Conservation (phyloP, 768 basidiomycete genomes). For the Phylloporus sp. region DNA sequence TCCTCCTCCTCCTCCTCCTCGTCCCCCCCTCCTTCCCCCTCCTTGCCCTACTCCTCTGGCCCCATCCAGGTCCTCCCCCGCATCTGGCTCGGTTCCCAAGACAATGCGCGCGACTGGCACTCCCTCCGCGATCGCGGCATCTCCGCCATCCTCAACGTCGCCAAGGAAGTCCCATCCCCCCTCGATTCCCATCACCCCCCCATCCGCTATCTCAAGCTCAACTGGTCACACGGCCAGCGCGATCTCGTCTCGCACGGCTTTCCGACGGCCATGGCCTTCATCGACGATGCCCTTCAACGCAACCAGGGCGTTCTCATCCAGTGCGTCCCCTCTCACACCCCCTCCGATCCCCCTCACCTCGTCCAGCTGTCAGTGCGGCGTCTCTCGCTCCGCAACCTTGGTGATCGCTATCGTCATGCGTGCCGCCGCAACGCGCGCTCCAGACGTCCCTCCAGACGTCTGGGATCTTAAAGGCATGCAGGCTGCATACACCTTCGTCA, state of each 20-base stretch:
- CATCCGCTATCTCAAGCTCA: conserved; percentile 84
- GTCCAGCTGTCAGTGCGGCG: conserved; percentile 92
- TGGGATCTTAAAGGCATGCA: conserved; percentile 86
- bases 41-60: conserved; percentile 71
- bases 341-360: conserved; percentile 15
- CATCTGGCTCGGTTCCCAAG: conserved; percentile 88
- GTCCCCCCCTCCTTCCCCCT: conserved; percentile 38
- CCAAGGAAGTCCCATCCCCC: conserved; percentile 81
- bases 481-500: conserved; percentile 83
- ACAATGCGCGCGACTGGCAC: conserved; percentile 82
- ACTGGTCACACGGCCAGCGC: conserved; percentile 92
- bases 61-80: conserved; percentile 82
- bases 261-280: conserved; percentile 72
- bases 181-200: conserved; percentile 72
- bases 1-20: conserved; percentile 35
- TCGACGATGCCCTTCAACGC: conserved; percentile 69
- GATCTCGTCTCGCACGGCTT: conserved; percentile 80
- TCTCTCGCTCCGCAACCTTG: conserved; percentile 86
- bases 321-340: conserved; percentile 43
- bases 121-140: conserved; percentile 68
- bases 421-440: conserved; percentile 66
- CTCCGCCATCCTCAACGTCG: conserved; percentile 82
- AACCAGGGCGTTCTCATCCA: conserved; percentile 81
- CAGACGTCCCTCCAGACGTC: conserved; percentile 66
- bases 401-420: conserved; percentile 92